Percentiles rank a stretch among this genome's conserved stretches.
phyloP scores from a whole-genome alignment of 441 rosid genomes.

The Syzygium syzygioides region DNA sequence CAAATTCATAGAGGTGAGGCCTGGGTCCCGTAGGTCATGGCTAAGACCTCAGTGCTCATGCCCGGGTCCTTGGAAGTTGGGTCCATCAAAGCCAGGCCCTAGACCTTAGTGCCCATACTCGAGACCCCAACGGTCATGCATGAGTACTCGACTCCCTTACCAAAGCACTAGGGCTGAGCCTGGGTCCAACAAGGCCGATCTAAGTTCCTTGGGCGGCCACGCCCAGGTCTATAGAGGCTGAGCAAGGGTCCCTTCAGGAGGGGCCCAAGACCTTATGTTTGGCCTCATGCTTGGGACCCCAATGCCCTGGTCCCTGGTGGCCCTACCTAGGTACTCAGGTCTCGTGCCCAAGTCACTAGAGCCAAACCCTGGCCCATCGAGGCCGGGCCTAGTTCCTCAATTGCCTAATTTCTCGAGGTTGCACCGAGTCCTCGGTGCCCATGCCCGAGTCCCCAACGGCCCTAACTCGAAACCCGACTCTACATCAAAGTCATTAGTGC shows the following conservation, averaged over 20 bases:
- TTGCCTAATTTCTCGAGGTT: not conserved
- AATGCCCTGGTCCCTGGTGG: rapidly evolving
- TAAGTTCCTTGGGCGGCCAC: not conserved
- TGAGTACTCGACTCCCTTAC: not conserved
- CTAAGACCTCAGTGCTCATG: not conserved
- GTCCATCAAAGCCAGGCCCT: not conserved
- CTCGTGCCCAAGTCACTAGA: not conserved
- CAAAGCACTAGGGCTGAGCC: not conserved
- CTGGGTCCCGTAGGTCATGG: not conserved
- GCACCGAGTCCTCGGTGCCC: rapidly evolving
- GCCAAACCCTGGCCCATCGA: rapidly evolving
- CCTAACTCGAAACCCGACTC: rapidly evolving
- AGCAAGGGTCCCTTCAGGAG: not conserved
- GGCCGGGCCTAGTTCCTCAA: not conserved
- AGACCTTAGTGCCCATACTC: not conserved
- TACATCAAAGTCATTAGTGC: not conserved
- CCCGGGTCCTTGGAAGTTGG: not conserved
- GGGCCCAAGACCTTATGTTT: not conserved
- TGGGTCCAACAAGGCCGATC: rapidly evolving
- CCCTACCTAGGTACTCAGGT: not conserved
- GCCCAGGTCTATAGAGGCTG: not conserved
- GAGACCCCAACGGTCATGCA: not conserved
- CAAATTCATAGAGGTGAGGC: rapidly evolving
- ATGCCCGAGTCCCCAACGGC: rapidly evolving
- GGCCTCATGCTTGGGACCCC: not conserved